Conservation (phyloP, 2,329 filamentous ascomycete species). For the Fusarium newnesense region DNA sequence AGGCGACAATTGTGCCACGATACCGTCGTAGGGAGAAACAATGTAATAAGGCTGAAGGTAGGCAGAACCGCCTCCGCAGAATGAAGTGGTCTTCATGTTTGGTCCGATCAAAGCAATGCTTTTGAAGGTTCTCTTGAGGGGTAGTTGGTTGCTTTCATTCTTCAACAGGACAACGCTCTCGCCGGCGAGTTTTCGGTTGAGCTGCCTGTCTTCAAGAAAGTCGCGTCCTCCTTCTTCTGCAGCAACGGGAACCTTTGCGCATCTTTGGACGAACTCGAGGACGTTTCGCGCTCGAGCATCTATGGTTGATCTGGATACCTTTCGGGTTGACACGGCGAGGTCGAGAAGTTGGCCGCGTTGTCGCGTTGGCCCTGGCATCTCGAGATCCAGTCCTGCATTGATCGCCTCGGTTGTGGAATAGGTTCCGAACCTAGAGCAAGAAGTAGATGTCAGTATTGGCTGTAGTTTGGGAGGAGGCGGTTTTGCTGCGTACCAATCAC, state of each 20-base stretch:
- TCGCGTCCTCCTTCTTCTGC: neutral
- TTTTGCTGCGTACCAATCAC: neutral
- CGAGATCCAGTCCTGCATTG: neutral
- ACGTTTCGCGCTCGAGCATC: neutral
- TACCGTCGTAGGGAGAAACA: neutral
- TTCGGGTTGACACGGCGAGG: neutral
- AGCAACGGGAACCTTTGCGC: neutral
- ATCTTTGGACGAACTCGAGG: neutral
- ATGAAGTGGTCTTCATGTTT: neutral
- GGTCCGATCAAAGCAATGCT: neutral
- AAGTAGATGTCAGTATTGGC: neutral
- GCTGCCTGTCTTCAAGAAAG: neutral
- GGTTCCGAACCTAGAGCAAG: neutral
- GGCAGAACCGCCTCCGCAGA: neutral
- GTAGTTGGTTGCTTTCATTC: neutral
- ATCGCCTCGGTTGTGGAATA: neutral
- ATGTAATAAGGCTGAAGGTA: neutral
- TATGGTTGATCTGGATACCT: neutral
- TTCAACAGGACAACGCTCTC: neutral
- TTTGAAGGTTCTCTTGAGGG: neutral
- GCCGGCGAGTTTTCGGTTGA: neutral
- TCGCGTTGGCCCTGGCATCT: neutral
- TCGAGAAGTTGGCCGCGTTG: neutral
- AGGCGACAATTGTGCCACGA: neutral
- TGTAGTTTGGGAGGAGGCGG: accelerated